Evolutionary conservation across 2,329 filamentous ascomycete genomes (phyloP).

Genomic region (Alternaria triticina): DNA sequence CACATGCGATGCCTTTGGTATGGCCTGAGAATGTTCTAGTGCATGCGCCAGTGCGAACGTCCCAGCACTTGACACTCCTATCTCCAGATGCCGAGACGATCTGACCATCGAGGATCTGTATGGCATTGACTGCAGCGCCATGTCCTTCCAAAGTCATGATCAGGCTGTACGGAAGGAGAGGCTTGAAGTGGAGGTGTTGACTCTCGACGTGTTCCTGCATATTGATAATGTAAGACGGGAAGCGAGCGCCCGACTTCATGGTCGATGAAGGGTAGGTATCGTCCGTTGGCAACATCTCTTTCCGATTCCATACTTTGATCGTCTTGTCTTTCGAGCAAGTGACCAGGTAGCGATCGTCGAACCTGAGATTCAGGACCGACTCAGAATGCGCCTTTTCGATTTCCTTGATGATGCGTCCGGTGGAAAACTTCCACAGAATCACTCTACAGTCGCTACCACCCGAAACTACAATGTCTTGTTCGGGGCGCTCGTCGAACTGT

Average conservation of each 20-base stretch:
- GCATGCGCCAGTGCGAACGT: conserved; percentile 80
- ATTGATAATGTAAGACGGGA: conserved; percentile 63
- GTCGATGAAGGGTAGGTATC: conserved; percentile 50
- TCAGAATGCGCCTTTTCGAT: conserved; percentile 81
- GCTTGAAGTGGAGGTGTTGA: conserved; percentile 56
- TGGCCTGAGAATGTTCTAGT: conserved; percentile 83
- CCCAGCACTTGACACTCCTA: conserved; percentile 92
- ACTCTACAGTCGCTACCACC: conserved; percentile 92
- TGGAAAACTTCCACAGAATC: conserved; percentile 93
- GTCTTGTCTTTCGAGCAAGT: conserved; percentile 98
- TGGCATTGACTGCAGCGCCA: conserved; percentile 90
- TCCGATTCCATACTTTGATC: conserved; percentile 94
- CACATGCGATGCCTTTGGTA: conserved; percentile 93
- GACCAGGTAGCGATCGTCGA: conserved; percentile 88
- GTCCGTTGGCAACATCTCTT: conserved; percentile 50
- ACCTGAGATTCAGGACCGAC: conserved; percentile 91
- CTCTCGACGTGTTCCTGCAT: conserved; percentile 48
- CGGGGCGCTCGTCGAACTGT: conserved; percentile 87
- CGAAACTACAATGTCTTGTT: conserved; percentile 91
- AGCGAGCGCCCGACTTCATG: conserved; percentile 52
- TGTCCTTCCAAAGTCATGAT: conserved; percentile 85
- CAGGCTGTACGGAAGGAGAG: conserved; percentile 72
- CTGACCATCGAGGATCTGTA: conserved; percentile 83
- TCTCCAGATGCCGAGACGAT: conserved; percentile 96
- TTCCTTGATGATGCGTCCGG: conserved; percentile 79